Evolutionary conservation across 176 grass and related monocot species (phyloP), one percentile per base, ranked within the genome.

Genomic region (Rhynchospora breviuscula): DNA sequence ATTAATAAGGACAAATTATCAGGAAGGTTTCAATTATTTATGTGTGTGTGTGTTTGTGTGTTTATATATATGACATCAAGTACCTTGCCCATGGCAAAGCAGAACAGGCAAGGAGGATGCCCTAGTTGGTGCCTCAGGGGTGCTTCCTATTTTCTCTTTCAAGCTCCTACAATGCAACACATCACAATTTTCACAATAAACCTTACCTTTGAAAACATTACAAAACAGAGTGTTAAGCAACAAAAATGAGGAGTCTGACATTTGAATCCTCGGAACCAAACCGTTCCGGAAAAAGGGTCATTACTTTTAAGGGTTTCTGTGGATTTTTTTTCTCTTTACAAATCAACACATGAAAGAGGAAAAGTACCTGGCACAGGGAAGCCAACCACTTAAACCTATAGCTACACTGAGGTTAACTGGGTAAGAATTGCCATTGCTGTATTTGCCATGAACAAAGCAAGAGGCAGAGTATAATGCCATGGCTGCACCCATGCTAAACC

Each of bases 401-500:
- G 87, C 91, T 67, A 84, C 77, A 86, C 85, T 90, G 88, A 93
- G 64, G 57, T 92, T 99, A 63, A 99, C 88, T 48, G 93, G 77
- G 45, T 95, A 99, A 85, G 91, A 79, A 81, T 93, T 99, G 51
- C 85, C 96, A 92, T 99, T 99, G 79, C 86, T 91, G 80, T 95
- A 99, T 89, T 89, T 95, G 84, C 93, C 96, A 85, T 91, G 89
- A 80, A 88, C 86, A 91, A 86, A 99, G 63, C 91, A 93, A 76
- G 93, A 93, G 73, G 91, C 96, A 5, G 96, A 99, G 67, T 99
- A 93, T 47, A 99, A 90, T 3, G 91, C 91, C 77, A 87, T 93
- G 48, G 93, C 96, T 68, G 96, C 93, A 40, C 96, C 96, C 96
- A 99, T 99, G 75, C 96, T 99, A 85, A 99, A 99, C 59, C 96